A percentile compares a stretch with the other conserved stretches of the same genome.
These are phyloP conservation scores for Vanderwaltozyma tropicalis DNA, from an alignment of 805 yeast species.

Conservation along the genomic window DNA sequence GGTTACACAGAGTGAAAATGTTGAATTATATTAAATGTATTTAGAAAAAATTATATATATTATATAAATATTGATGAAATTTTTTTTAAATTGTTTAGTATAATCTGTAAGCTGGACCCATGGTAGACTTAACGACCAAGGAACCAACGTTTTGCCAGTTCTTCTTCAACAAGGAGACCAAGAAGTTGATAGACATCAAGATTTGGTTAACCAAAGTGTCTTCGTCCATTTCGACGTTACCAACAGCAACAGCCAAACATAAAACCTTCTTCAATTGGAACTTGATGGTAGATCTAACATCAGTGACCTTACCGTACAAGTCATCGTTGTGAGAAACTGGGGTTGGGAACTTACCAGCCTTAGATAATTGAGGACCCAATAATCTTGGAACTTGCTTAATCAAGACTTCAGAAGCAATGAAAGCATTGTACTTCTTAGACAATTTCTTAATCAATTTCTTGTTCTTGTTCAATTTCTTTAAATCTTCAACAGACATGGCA, in stretches of 20 bases:
- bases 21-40: too few relatives aligned
- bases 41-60: too few relatives aligned
- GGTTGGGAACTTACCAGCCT: constrained; percentile 99
- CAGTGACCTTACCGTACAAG: constrained; percentile 88
- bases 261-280: constrained; percentile 99
- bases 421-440: constrained; percentile 99
- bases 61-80: background rate
- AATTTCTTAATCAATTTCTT: constrained; percentile 98
- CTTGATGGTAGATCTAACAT: constrained; percentile 98
- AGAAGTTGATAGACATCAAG: constrained; percentile 97
- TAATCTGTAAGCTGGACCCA: constrained; percentile 99
- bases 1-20: too few relatives aligned
- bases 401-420: constrained; percentile 97
- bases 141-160: constrained; percentile 99
- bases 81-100: constrained; percentile 46
- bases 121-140: constrained; percentile 95
- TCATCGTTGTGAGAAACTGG: constrained; percentile 99
- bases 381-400: constrained; percentile 99
- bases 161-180: constrained; percentile 98
- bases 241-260: constrained; percentile 98
- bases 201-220: constrained; percentile 93
- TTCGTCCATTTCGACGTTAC: constrained; percentile 99
- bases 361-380: constrained; percentile 99
- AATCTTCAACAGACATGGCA: constrained; percentile 99
- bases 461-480: constrained; percentile 99